Percentiles rank a stretch among this genome's conserved stretches.
Evolutionary conservation across 176 grass and related monocot species (phyloP).

Genomic region (Oryza brachyantha): DNA sequence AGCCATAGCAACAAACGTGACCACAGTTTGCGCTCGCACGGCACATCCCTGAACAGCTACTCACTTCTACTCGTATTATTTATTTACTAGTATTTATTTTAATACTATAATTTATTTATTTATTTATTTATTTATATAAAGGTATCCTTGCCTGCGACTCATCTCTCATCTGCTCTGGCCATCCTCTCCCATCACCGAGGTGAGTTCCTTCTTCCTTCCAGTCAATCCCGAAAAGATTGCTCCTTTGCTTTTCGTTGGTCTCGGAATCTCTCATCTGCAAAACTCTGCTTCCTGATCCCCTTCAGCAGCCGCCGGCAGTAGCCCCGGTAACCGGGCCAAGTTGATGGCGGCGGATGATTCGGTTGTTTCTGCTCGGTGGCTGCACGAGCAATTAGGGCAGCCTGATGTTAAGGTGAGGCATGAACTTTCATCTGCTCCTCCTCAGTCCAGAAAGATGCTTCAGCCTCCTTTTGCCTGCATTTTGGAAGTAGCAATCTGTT

Average conservation of each 20-base stretch:
- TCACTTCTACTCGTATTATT: background rate
- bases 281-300: background rate
- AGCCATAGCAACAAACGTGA: background rate
- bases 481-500: background rate
- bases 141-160: background rate
- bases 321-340: background rate
- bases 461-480: background rate
- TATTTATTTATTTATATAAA: background rate
- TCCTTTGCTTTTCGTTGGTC: background rate
- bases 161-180: conserved; percentile 4
- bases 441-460: background rate
- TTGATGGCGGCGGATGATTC: conserved; percentile 72
- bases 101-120: no score
- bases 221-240: background rate
- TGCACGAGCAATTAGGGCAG: conserved; percentile 54
- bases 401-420: conserved; percentile 66
- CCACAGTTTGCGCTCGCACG: background rate
- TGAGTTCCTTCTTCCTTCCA: background rate
- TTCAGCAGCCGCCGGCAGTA: conserved; percentile 1
- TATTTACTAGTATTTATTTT: background rate
- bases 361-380: conserved; percentile 69
- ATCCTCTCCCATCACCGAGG: background rate
- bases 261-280: conserved; percentile 9
- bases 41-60: background rate
- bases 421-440: background rate